Percentiles rank a stretch among this genome's conserved stretches.
phyloP scores from a whole-genome alignment of 73 alveolate genomes.

The Paramecium primaurelia region DNA sequence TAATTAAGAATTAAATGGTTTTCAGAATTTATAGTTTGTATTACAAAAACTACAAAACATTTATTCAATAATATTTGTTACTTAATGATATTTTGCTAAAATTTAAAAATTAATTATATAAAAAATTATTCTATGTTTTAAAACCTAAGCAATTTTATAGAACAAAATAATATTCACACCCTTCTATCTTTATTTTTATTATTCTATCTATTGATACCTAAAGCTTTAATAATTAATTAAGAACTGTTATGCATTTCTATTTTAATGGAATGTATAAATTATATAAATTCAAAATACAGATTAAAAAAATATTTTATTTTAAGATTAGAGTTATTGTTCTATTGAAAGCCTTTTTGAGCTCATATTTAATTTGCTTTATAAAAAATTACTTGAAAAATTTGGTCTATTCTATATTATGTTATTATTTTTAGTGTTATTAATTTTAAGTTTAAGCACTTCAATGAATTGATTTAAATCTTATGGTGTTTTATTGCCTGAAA shows the following conservation, averaged over 20 bases:
- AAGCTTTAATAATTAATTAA: background rate
- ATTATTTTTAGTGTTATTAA: background rate
- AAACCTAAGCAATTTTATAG: too few species aligned
- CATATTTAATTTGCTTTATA: background rate
- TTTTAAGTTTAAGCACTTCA: background rate
- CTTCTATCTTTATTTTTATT: background rate
- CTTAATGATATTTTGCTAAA: too few species aligned
- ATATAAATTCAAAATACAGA: background rate
- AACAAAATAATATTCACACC: background rate
- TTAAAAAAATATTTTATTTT: background rate
- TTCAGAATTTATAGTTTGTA: too few species aligned
- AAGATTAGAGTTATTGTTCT: background rate
- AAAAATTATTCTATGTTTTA: too few species aligned
- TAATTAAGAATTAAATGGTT: too few species aligned
- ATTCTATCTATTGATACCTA: too few species aligned
- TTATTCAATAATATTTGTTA: too few species aligned
- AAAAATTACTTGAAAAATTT: background rate
- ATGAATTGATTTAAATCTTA: background rate
- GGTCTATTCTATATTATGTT: background rate
- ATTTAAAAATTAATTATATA: too few species aligned
- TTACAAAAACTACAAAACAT: too few species aligned
- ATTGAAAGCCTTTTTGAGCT: background rate
- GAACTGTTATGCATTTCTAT: background rate
- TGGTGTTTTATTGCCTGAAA: background rate
- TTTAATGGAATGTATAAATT: background rate